These are phyloP conservation scores for Solanum appendiculatum DNA, from an alignment of 257 asterid species.

Conservation along the genomic window DNA sequence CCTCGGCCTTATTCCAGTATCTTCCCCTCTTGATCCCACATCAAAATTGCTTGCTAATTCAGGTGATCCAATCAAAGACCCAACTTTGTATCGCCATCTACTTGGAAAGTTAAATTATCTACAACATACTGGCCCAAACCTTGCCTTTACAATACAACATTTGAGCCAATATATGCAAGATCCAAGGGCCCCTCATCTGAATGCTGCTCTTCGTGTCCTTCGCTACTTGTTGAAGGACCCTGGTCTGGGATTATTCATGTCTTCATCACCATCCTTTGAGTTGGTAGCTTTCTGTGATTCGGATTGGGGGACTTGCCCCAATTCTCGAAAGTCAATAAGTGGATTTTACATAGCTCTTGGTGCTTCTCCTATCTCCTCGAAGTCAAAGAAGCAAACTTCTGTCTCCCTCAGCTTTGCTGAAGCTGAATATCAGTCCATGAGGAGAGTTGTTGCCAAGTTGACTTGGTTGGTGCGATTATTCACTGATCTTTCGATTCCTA, in stretches of 20 bases:
- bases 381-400: background rate
- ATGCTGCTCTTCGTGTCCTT: background rate
- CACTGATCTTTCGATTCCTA: background rate
- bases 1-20: too few relatives aligned
- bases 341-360: background rate
- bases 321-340: background rate
- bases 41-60: too few relatives aligned
- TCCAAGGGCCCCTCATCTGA: background rate
- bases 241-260: background rate
- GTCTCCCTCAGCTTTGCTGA: background rate
- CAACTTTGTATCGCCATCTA: background rate
- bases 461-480: background rate
- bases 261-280: too few relatives aligned
- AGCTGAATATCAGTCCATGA: background rate
- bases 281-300: background rate
- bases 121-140: background rate
- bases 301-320: background rate
- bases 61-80: background rate
- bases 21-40: background rate
- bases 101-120: background rate
- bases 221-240: background rate
- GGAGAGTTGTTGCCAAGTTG: background rate
- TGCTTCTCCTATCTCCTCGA: background rate
- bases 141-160: too few relatives aligned
- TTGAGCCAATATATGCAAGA: background rate